These are phyloP conservation scores for Triticum dicoccoides DNA, from an alignment of 176 grass and related monocot species.

Conservation along the genomic window DNA sequence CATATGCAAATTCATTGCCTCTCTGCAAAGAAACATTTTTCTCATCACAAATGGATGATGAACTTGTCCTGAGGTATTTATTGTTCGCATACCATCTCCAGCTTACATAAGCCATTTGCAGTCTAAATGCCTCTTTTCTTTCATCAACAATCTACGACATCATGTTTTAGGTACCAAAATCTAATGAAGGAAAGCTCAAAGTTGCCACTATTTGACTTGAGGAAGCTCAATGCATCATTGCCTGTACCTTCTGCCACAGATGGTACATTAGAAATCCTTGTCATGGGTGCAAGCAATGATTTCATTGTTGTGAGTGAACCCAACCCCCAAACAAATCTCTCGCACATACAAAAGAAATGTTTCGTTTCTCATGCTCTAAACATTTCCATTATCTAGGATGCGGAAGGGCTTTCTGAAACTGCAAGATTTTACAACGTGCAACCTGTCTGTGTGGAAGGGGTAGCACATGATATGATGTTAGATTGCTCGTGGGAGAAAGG, in stretches of 20 bases:
- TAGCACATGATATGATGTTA: slow-evolving; percentile 95
- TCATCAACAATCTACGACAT: slow-evolving; percentile 15
- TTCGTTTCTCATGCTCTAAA: not conserved
- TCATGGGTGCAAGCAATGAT: slow-evolving; percentile 75
- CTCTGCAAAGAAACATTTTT: slow-evolving; percentile 98
- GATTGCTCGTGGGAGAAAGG: slow-evolving; percentile 86
- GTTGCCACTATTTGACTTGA: slow-evolving; percentile 71
- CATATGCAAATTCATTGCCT: slow-evolving; percentile 75
- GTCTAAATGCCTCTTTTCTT: not conserved
- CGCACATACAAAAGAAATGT: not conserved
- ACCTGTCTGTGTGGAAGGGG: slow-evolving; percentile 54
- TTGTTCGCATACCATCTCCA: not conserved
- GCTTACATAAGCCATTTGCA: not conserved
- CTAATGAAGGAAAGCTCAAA: slow-evolving; percentile 86
- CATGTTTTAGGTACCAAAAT: slow-evolving; percentile 65
- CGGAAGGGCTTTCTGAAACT: slow-evolving; percentile 73
- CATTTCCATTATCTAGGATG: slow-evolving; percentile 52
- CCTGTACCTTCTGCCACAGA: slow-evolving; percentile 58
- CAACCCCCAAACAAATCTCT: not conserved
- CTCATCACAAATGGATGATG: slow-evolving; percentile 80
- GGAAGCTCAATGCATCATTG: slow-evolving; percentile 75
- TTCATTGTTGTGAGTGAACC: slow-evolving; percentile 86
- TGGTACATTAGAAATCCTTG: slow-evolving; percentile 49
- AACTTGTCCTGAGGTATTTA: slow-evolving; percentile 62
- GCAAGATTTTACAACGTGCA: slow-evolving; percentile 69